Evolutionary conservation across 1,284 basidiomycete genomes (phyloP).

Genomic region (Ustilago bromivora): DNA sequence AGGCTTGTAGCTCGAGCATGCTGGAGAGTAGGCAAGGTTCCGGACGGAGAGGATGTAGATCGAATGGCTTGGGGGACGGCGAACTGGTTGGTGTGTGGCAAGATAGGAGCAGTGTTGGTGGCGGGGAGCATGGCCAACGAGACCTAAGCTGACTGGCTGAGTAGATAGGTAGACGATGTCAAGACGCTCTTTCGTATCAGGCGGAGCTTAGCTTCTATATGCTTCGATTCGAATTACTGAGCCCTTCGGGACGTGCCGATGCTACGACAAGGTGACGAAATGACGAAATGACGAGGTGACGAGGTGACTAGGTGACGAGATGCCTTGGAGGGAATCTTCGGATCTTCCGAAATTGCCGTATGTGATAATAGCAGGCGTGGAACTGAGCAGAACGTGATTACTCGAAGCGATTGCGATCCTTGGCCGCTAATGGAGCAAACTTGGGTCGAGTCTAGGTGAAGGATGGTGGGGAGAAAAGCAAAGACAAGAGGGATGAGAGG

Average conservation of each 20-base stretch:
- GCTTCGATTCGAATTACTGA: not conserved
- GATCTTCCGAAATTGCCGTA: not conserved
- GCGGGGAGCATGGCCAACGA: constrained; percentile 28
- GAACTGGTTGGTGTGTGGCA: constrained; percentile 35
- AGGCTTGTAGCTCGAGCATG: constrained; percentile 37
- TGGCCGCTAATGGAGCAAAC: not conserved
- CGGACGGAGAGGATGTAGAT: constrained; percentile 33
- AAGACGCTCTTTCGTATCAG: not conserved
- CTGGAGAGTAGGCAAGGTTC: constrained; percentile 25
- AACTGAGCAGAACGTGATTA: not conserved
- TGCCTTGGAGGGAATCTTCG: not conserved
- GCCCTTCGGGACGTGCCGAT: not conserved
- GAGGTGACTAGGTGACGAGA: not conserved
- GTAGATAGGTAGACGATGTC: not conserved
- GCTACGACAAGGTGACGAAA: not conserved
- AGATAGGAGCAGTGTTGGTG: constrained; percentile 30
- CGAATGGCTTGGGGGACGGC: constrained; percentile 29
- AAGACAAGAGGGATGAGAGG: not conserved
- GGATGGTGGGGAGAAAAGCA: not conserved
- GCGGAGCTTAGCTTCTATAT: no score
- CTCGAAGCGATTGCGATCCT: not conserved
- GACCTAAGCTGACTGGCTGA: not conserved
- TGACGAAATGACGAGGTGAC: no score
- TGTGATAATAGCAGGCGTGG: not conserved
- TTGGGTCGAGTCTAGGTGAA: no score